A percentile compares a stretch with the other conserved stretches of the same genome.
phyloP scores from a whole-genome alignment of 352 stramenopile species.

The Globisporangium nagaii region DNA sequence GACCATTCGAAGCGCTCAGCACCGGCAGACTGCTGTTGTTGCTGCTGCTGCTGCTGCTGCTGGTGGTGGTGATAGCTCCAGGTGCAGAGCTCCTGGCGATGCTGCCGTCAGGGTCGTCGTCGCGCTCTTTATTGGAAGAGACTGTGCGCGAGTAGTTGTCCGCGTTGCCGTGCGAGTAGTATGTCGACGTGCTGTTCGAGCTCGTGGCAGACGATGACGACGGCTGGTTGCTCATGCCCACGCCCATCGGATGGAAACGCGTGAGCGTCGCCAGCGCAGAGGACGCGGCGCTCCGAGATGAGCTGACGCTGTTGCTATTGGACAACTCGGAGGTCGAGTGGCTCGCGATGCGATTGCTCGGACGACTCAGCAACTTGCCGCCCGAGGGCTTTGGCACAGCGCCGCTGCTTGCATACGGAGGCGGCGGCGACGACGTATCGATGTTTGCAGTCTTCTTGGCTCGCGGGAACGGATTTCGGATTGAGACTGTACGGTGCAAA shows the following conservation, averaged over 20 bases:
- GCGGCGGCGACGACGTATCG: constrained; percentile 16
- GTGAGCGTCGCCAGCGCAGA: constrained; percentile 38
- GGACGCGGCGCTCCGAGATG: constrained; percentile 18
- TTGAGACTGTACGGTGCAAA: too few species aligned
- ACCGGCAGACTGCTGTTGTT: constrained; percentile 13
- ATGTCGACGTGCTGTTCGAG: not conserved
- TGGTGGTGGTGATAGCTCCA: not conserved
- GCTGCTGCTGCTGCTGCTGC: not conserved
- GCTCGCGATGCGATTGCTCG: constrained; percentile 20
- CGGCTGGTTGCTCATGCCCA: constrained; percentile 23
- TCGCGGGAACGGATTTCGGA: constrained; percentile 31
- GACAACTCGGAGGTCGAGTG: constrained; percentile 17
- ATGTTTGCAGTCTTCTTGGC: constrained; percentile 34
- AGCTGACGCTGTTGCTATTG: not conserved
- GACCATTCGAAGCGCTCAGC: constrained; percentile 8
- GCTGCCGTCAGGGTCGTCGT: constrained; percentile 8
- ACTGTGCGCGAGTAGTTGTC: constrained; percentile 11
- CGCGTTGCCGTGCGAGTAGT: constrained; percentile 13
- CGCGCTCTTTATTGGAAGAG: constrained; percentile 7
- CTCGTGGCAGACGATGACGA: constrained; percentile 6
- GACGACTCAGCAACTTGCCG: constrained; percentile 26
- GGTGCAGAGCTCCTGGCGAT: not conserved
- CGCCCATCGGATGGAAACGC: constrained; percentile 22
- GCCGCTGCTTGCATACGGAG: not conserved
- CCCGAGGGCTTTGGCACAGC: constrained; percentile 17